Evolutionary conservation across 2,329 filamentous ascomycete genomes (phyloP), one percentile per base, ranked within the genome.

Genomic region (Teratosphaeria viscida): DNA sequence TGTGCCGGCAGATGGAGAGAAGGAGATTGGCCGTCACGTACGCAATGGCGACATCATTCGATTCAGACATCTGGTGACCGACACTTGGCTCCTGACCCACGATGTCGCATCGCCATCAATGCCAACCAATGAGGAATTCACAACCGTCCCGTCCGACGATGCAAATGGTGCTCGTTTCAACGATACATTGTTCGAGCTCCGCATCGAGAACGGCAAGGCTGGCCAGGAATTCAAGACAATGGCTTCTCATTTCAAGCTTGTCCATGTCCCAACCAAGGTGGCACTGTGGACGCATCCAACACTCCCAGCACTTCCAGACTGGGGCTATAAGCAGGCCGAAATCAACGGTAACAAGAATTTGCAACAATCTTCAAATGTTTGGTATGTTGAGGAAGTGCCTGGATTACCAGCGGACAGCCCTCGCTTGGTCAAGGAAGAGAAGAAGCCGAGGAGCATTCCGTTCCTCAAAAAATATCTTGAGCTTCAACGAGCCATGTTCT

Each of bases 261-360:
- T 99, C 67, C 94, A 99, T 75, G 85, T 89, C 70, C 91, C 92
- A 7, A 95, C 90, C 74, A 95, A 95, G 74, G 94, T 99, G 56
- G 92, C 94, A 65, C 95, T 99, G 92, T 99, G 94, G 94, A 99
- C 94, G 32, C 92, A 97, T 75, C 88, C 88, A 39, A 94, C 86
- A 61, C 54, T 61, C 23, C 59, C 63, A 11, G 90, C 94, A 56
- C 84, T 99, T n/a, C 94, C 94, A 4, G 94, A 99, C 3, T 99
- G 94, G 94, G 94, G 83, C 29, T 92, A 89, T 79, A 94, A 95
- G 75, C 94, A 99, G 75, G 92, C 95, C 70, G 94, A 99, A 74
- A 96, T 99, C 79, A 99, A 99, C 75, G 94, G 94, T 61, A 99
- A 99, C 81, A 99, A 99, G 83, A 95, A 96, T 72, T 79, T 95